A percentile compares a stretch with the other conserved stretches of the same genome.
Conservation (phyloP, 2,329 filamentous ascomycete species). For the Fusarium caatingaense region DNA sequence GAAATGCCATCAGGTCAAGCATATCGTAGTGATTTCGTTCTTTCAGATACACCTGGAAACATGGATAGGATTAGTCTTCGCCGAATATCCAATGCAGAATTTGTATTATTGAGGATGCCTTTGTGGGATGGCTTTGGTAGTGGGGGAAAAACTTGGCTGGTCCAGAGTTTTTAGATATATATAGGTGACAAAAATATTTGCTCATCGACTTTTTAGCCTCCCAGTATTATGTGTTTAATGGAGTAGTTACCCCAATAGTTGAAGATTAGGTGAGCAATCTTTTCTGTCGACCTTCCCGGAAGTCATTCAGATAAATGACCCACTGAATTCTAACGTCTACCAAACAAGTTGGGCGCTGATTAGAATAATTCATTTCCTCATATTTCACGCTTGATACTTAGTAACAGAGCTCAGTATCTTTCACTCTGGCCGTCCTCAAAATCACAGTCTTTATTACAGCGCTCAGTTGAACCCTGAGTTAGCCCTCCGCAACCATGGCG, state of each 20-base stretch:
- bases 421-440: too few relatives aligned
- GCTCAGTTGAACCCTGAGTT: neutral
- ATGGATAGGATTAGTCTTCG: neutral
- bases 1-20: neutral
- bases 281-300: neutral
- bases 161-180: neutral
- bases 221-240: neutral
- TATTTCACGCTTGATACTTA: neutral
- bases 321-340: constrained; percentile 39
- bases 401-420: neutral
- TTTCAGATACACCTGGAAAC: neutral
- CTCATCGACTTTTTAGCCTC: neutral
- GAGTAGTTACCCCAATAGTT: neutral
- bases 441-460: neutral
- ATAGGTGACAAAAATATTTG: neutral
- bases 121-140: neutral
- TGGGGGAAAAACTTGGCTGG: neutral
- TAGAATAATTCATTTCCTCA: constrained; percentile 11
- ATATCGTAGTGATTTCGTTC: neutral
- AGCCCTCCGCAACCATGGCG: constrained; percentile 58
- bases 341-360: constrained; percentile 11
- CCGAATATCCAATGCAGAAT: neutral
- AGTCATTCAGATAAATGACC: constrained; percentile 12
- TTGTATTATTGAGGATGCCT: neutral
- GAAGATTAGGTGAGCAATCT: neutral